Conservation (phyloP, 768 basidiomycete species). For the Amanita rubescens region DNA sequence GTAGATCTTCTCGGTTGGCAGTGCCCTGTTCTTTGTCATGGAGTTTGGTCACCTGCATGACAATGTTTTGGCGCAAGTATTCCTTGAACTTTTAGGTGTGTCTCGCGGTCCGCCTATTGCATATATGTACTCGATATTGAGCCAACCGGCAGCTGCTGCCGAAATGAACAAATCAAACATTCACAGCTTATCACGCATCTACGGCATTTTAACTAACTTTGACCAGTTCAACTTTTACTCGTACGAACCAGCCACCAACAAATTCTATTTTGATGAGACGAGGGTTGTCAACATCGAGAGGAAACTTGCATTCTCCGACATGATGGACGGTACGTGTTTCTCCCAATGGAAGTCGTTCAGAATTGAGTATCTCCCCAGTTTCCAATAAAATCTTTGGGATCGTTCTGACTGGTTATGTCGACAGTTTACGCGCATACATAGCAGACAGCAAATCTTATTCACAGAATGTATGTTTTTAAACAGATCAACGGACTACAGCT, state of each 20-base stretch:
- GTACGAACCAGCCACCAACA: conserved; percentile 5
- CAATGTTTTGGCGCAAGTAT: conserved; percentile 8
- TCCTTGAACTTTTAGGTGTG: conserved; percentile 9
- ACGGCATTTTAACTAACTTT: background rate
- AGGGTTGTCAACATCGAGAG: conserved; percentile 2
- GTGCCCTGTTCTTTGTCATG: conserved; percentile 7
- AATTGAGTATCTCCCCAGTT: conserved; percentile 8
- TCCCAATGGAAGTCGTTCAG: conserved; percentile 1
- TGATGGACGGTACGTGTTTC: conserved; percentile 7
- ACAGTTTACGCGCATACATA: conserved; percentile 4
- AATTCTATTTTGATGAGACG: conserved; percentile 9
- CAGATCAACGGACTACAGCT: conserved; percentile 1
- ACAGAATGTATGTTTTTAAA: background rate
- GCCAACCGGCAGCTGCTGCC: background rate
- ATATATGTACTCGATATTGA: conserved; percentile 8
- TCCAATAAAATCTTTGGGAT: conserved; percentile 10
- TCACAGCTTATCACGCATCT: background rate
- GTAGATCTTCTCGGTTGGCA: conserved; percentile 7
- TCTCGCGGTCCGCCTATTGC: background rate
- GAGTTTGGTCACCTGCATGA: conserved; percentile 2
- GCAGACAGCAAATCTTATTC: background rate
- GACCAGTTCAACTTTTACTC: conserved; percentile 8
- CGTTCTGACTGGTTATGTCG: conserved; percentile 7
- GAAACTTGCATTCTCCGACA: background rate
- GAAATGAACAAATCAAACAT: background rate